Evolutionary conservation across 192 early-diverging fungal species (phyloP), one percentile per base, ranked within the genome.

Genomic region (Coemansia sp.): DNA sequence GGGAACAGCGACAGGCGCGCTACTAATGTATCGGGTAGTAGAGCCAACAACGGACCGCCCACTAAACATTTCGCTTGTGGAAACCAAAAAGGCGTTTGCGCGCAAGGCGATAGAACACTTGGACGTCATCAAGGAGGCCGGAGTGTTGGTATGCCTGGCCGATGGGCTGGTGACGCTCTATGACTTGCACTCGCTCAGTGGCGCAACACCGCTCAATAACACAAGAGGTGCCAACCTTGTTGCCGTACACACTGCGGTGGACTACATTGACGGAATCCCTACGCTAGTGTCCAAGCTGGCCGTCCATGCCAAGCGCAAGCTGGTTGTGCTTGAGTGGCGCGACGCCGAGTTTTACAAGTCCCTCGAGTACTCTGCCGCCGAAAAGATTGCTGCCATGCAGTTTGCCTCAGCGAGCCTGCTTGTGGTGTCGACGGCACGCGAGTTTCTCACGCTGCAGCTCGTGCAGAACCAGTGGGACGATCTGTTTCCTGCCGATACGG

Each of bases 161-260:
- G 94, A 93, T 71, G 87, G 86, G 3, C 63, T 82, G 53, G 87
- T 94, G 31, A 88, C 83, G 35, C 80, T 94, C 10, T 88, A 91
- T 74, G 89, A 94, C 77, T 62, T 94, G 60, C 78, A 84, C 57
- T 86, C 91, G 3, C 87, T 93, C 59, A 84, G 87, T 53, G 73
- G 86, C 21, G 76, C 85, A 40, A 89, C 85, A 51, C 85, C 86
- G n/a, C 79, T 96, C 5, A 65, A 63, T 3, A 90, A 87, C 59
- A 89, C 92, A 16, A 87, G 84, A 63, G 93, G 94, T 16, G 93
- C 90, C 0, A 88, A 87, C 53, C 53, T 93, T 37, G 82, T 96
- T 63, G 84, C 92, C 16, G 84, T 91, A 40, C 86, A 89, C 69
- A 90, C 92, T 0, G 83, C 80, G 36, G 85, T 92, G 14, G 90